Conservation (phyloP, 208 protist genomes). For the Leishmania tarentolae region DNA sequence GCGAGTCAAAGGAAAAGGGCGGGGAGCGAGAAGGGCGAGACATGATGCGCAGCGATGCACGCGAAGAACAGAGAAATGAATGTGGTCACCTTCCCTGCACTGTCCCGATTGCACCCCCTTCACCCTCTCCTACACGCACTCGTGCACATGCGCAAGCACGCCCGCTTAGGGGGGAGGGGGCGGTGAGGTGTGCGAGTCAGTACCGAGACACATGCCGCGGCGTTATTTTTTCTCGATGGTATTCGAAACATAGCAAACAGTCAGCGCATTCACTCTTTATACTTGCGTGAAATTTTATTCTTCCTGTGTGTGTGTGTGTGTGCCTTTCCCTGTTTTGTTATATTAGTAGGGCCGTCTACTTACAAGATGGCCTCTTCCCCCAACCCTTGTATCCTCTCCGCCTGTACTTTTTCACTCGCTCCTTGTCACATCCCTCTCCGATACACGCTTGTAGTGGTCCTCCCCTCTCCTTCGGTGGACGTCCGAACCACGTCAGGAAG, state of each 20-base stretch:
- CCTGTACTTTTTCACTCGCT: not conserved
- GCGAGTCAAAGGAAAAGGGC: not conserved
- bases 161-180: not conserved
- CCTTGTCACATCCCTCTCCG: not conserved
- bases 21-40: not conserved
- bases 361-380: not conserved
- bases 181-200: not conserved
- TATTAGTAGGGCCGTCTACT: not conserved
- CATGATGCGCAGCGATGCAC: not conserved
- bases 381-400: not conserved
- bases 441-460: not conserved
- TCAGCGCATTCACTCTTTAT: conserved; percentile 10
- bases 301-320: conserved; percentile 4
- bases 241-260: not conserved
- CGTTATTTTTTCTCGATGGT: not conserved
- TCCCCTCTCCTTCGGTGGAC: not conserved
- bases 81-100: not conserved
- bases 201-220: not conserved
- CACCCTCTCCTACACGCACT: not conserved
- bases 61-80: not conserved
- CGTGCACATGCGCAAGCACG: not conserved
- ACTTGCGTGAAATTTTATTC: conserved; percentile 7
- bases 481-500: not conserved
- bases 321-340: not conserved
- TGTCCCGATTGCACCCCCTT: not conserved